These are phyloP conservation scores for Tricholoma terreum DNA, from an alignment of 768 basidiomycete genomes.

Conservation along the genomic window DNA sequence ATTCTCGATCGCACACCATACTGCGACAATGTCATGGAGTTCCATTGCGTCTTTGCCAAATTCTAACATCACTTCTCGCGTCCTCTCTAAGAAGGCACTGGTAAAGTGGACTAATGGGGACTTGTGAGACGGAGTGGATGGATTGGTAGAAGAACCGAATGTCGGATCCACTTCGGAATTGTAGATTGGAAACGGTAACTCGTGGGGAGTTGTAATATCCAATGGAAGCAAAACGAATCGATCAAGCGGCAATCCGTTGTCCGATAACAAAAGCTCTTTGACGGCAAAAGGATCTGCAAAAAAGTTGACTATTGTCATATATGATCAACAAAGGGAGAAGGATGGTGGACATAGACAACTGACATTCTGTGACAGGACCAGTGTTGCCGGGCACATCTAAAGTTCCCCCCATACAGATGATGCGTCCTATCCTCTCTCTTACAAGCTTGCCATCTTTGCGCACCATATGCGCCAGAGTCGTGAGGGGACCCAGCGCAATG, in stretches of 20 bases:
- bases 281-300: constrained; percentile 88
- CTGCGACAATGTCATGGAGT: constrained; percentile 84
- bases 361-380: constrained; percentile 80
- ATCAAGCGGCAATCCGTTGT: constrained; percentile 54
- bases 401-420: constrained; percentile 92
- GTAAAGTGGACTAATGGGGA: constrained; percentile 72
- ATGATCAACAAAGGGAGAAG: constrained; percentile 3
- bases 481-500: constrained; percentile 72
- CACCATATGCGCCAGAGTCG: constrained; percentile 72
- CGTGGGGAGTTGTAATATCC: constrained; percentile 80
- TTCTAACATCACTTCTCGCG: constrained; percentile 71
- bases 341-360: constrained; percentile 20
- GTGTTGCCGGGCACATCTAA: constrained; percentile 90
- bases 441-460: constrained; percentile 52
- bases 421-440: constrained; percentile 58
- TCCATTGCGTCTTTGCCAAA: constrained; percentile 87
- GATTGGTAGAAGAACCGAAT: constrained; percentile 46
- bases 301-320: constrained; percentile 59
- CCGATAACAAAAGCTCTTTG: constrained; percentile 53
- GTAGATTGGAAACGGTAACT: constrained; percentile 71
- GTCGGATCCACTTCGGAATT: constrained; percentile 53
- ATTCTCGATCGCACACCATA: constrained; percentile 83
- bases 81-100: constrained; percentile 71
- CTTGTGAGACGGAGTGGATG: constrained; percentile 50
- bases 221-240: constrained; percentile 71